These are phyloP conservation scores for Paxillus ammoniavirescens DNA, from an alignment of 768 basidiomycete species.

Conservation along the genomic window DNA sequence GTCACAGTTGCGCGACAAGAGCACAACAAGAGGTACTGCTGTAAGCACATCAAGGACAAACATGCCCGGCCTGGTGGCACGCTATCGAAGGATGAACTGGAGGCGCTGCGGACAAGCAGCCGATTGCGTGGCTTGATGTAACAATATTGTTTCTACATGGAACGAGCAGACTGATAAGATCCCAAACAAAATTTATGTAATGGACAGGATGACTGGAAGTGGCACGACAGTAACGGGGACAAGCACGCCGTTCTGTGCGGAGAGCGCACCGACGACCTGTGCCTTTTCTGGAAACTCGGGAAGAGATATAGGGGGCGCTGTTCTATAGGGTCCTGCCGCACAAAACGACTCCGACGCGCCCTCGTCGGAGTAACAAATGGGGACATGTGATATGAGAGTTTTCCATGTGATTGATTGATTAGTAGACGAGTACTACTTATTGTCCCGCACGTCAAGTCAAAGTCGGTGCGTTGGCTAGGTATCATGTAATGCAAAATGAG, in stretches of 20 bases:
- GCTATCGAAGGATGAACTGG: not conserved
- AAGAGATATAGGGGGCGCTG: not conserved
- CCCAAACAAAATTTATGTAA: not conserved
- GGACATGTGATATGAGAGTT: not conserved
- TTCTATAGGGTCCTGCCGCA: not conserved
- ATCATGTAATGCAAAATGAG: too few relatives aligned
- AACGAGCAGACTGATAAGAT: not conserved
- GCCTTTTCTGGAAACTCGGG: not conserved
- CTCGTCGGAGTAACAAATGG: not conserved
- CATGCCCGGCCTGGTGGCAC: not conserved
- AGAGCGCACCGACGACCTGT: not conserved
- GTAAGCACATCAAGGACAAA: too few relatives aligned
- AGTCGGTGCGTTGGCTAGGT: too few relatives aligned
- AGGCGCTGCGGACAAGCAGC: not conserved
- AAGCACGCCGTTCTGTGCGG: not conserved
- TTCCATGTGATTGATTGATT: not conserved
- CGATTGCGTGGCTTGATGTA: not conserved
- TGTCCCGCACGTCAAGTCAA: not conserved
- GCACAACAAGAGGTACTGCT: too few relatives aligned
- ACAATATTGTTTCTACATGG: not conserved
- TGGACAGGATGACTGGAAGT: not conserved
- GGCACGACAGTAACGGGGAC: not conserved
- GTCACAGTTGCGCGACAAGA: not conserved
- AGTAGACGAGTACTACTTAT: too few relatives aligned
- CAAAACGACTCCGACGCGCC: not conserved